A percentile compares a stretch with the other conserved stretches of the same genome.
These are phyloP conservation scores for Mollisiaceae sp. DNA, from an alignment of 2,329 filamentous ascomycete genomes.

Conservation along the genomic window DNA sequence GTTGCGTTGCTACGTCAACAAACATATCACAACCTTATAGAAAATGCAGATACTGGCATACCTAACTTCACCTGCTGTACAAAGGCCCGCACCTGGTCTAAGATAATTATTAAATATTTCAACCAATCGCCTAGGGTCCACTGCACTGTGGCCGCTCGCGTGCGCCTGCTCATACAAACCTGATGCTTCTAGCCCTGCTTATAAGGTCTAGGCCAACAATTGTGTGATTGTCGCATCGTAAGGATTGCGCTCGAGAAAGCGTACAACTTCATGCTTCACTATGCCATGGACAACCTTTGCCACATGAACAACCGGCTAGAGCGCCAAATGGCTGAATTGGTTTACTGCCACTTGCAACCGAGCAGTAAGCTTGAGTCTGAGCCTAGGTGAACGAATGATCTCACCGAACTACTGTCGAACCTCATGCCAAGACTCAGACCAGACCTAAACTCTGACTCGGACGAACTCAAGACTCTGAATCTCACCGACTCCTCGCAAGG, in stretches of 20 bases:
- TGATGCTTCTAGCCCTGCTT: background rate
- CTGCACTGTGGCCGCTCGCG: background rate
- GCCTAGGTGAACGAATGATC: background rate
- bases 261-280: background rate
- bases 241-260: background rate
- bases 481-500: background rate
- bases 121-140: background rate
- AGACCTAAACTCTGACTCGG: no score
- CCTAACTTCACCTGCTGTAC: background rate
- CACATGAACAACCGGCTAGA: background rate
- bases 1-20: background rate
- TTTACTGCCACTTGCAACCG: background rate
- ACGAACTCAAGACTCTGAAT: background rate
- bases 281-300: background rate
- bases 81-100: background rate
- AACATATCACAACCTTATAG: background rate
- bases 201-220: background rate
- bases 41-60: background rate
- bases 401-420: background rate
- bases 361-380: background rate
- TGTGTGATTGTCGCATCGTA: background rate
- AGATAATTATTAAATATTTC: background rate
- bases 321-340: background rate
- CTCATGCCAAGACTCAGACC: background rate
- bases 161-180: background rate